Conservation (phyloP, 306 rosid species). For the Acacia confusa region DNA sequence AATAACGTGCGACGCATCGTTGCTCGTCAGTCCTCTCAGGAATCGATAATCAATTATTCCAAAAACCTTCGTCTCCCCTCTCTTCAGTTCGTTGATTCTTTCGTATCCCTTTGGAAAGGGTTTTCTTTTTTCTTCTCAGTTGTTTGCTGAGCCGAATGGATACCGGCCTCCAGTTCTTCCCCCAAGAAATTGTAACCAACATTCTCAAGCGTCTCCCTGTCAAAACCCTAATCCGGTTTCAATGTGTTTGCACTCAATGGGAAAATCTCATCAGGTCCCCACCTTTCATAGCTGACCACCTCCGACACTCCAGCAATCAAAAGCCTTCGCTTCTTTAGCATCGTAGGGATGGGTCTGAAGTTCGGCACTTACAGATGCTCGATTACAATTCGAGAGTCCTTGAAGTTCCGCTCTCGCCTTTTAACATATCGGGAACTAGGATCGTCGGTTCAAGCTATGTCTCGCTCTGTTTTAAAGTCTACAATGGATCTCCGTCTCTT, state of each 20-base stretch:
- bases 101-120: too few species aligned
- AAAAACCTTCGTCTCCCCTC: too few species aligned
- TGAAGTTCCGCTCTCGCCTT: not conserved
- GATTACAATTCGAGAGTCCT: not conserved
- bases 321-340: not conserved
- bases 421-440: too few species aligned
- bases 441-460: not conserved
- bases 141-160: too few species aligned
- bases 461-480: not conserved
- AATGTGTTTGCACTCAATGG: not conserved
- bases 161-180: not conserved
- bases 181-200: not conserved
- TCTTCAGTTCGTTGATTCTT: too few species aligned
- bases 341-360: accelerated
- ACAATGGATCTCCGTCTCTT: too few species aligned
- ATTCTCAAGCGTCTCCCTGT: not conserved
- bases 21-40: too few species aligned
- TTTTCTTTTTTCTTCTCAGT: too few species aligned
- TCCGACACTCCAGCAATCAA: not conserved
- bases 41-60: too few species aligned
- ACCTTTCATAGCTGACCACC: not conserved
- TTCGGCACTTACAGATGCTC: not conserved
- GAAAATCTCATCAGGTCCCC: not conserved
- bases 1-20: too few species aligned
- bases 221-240: not conserved